Evolutionary conservation across 2,329 filamentous ascomycete species (phyloP).

Genomic region (Epichloe typhina): DNA sequence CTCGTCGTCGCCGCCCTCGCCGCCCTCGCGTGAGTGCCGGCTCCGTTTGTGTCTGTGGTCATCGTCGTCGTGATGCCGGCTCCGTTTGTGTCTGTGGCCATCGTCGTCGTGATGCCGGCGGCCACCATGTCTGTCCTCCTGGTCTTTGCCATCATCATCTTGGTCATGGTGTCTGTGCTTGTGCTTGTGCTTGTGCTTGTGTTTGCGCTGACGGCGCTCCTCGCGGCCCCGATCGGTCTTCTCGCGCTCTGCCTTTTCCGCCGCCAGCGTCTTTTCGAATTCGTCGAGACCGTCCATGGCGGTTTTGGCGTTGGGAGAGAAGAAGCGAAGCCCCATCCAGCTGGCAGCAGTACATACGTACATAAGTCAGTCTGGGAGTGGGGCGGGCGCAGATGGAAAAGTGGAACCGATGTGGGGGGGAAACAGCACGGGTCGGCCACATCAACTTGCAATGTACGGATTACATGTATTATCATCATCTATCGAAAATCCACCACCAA

Average conservation of each 20-base stretch:
- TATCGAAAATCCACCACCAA: too few species aligned
- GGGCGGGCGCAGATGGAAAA: too few species aligned
- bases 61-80: too few species aligned
- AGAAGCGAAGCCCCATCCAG: too few species aligned
- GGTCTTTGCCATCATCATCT: constrained; percentile 19
- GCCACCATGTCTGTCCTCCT: constrained; percentile 18
- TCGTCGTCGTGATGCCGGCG: constrained; percentile 20
- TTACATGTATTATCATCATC: too few species aligned
- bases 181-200: too few species aligned
- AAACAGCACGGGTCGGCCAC: too few species aligned
- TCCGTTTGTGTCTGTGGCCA: constrained; percentile 50
- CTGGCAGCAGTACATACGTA: too few species aligned
- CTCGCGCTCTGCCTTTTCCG: constrained; percentile 44
- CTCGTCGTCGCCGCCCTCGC: constrained; percentile 17
- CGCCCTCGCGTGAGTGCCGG: constrained; percentile 36
- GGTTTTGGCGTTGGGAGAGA: constrained; percentile 22
- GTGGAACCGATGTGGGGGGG: too few species aligned
- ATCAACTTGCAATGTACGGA: too few species aligned
- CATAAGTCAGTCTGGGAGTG: too few species aligned
- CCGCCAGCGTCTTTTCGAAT: constrained; percentile 65
- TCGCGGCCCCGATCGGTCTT: constrained; percentile 32
- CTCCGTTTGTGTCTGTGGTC: too few species aligned
- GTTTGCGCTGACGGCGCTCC: constrained; percentile 28
- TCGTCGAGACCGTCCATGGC: constrained; percentile 47
- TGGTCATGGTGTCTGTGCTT: constrained; percentile 36